Percentiles rank a stretch among this genome's conserved stretches.
Conservation (phyloP, 257 asterid species). For the Solanum clarkiae region DNA sequence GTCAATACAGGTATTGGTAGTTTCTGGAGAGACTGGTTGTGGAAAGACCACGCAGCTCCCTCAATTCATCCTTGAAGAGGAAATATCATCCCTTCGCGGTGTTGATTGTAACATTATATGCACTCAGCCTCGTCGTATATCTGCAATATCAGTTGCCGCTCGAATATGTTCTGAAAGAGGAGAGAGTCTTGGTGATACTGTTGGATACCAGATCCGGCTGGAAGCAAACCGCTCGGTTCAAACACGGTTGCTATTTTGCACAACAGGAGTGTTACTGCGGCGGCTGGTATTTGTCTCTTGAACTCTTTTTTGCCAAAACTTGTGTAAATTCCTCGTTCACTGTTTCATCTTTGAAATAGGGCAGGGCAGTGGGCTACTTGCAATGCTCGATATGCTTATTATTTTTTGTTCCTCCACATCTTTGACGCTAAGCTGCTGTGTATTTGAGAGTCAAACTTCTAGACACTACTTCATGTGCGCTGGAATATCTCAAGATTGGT, state of each 20-base stretch:
- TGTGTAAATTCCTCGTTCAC: neutral
- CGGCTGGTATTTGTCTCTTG: slow-evolving; percentile 47
- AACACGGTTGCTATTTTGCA: slow-evolving; percentile 88
- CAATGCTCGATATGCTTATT: neutral
- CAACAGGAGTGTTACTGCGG: slow-evolving; percentile 89
- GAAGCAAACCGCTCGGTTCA: slow-evolving; percentile 75
- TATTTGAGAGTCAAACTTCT: neutral
- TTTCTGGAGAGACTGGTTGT: slow-evolving; percentile 99
- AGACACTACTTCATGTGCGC: neutral
- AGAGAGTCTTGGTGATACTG: slow-evolving; percentile 80
- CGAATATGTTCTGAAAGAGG: slow-evolving; percentile 91
- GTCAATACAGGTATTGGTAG: slow-evolving; percentile 66
- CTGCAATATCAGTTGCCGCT: slow-evolving; percentile 95
- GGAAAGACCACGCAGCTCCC: slow-evolving; percentile 99
- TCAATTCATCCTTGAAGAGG: slow-evolving; percentile 88
- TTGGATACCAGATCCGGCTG: slow-evolving; percentile 91
- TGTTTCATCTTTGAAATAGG: neutral
- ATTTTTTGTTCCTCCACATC: neutral
- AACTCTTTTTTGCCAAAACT: neutral
- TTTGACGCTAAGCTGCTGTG: neutral
- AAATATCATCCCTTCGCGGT: slow-evolving; percentile 69
- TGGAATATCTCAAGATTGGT: neutral
- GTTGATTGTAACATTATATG: slow-evolving; percentile 79
- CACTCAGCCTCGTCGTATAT: slow-evolving; percentile 96
- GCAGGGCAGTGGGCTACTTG: neutral